Percentiles rank a stretch among this genome's conserved stretches.
phyloP scores from a whole-genome alignment of 2,329 filamentous ascomycete genomes.

The Claviceps sp. region DNA sequence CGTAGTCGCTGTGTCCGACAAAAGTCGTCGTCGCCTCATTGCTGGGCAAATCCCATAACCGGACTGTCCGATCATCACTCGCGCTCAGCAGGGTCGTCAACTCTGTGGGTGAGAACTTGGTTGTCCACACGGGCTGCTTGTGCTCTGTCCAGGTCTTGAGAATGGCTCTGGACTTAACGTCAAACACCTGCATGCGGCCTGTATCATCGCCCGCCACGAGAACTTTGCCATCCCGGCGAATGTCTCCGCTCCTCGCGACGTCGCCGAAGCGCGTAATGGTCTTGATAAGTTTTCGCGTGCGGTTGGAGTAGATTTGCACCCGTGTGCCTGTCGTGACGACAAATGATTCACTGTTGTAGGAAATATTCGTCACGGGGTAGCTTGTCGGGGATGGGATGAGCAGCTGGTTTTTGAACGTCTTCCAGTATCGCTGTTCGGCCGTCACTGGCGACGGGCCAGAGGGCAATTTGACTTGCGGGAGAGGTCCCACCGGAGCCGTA shows the following conservation, averaged over 20 bases:
- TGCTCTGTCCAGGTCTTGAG: conserved; percentile 91
- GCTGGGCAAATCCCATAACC: conserved; percentile 84
- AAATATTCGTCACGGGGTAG: conserved; percentile 83
- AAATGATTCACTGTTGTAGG: conserved; percentile 63
- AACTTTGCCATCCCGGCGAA: conserved; percentile 77
- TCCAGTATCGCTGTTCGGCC: conserved; percentile 93
- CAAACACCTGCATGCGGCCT: conserved; percentile 89
- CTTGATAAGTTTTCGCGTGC: conserved; percentile 82
- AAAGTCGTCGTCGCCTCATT: conserved; percentile 66
- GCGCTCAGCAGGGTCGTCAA: conserved; percentile 78
- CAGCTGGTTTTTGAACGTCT: conserved; percentile 81
- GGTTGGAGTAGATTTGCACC: conserved; percentile 85
- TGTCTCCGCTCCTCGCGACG: conserved; percentile 77
- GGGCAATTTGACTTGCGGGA: conserved; percentile 71
- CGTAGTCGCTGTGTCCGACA: conserved; percentile 82
- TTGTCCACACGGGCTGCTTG: conserved; percentile 86
- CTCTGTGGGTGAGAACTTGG: conserved; percentile 81
- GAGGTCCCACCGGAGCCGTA: conserved; percentile 68
- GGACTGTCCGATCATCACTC: conserved; percentile 84
- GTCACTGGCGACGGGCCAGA: conserved; percentile 72
- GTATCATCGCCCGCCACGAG: conserved; percentile 84
- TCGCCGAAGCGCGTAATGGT: conserved; percentile 91
- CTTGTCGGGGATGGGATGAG: conserved; percentile 83
- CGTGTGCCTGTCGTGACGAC: conserved; percentile 89
- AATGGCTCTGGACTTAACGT: conserved; percentile 76